Evolutionary conservation across 495 filamentous ascomycete genomes (phyloP).

Genomic region (Pyronema domesticum): DNA sequence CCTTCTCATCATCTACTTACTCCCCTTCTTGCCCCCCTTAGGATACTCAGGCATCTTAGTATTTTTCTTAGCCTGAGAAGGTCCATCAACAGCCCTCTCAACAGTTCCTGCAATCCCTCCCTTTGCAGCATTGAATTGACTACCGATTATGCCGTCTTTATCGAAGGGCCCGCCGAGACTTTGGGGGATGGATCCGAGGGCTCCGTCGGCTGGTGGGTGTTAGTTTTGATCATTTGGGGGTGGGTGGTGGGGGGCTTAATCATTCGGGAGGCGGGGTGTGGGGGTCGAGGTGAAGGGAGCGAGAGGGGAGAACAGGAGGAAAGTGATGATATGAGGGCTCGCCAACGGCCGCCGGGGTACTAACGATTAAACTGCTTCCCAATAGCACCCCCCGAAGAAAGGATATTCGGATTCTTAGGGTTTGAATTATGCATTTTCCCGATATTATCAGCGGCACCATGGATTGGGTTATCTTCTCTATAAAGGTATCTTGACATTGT

Average conservation of each 20-base stretch:
- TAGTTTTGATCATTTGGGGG: background rate
- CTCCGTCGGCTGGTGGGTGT: slow-evolving; percentile 30
- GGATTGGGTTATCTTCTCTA: slow-evolving; percentile 12
- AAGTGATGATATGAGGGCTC: no score
- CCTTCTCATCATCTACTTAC: no score
- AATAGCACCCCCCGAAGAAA: slow-evolving; percentile 20
- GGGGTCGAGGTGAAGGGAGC: background rate
- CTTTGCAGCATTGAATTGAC: slow-evolving; percentile 32
- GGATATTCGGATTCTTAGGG: slow-evolving; percentile 14
- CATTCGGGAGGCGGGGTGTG: background rate
- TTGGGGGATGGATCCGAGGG: slow-evolving; percentile 34
- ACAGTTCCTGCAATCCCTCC: slow-evolving; percentile 32
- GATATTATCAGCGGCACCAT: slow-evolving; percentile 13
- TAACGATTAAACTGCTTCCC: slow-evolving; percentile 22
- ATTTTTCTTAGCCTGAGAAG: slow-evolving; percentile 12
- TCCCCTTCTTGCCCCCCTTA: background rate
- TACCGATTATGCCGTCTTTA: slow-evolving; percentile 32
- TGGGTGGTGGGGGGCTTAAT: background rate
- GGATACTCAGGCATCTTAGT: background rate
- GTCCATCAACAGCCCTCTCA: slow-evolving; percentile 23
- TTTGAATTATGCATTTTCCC: slow-evolving; percentile 6
- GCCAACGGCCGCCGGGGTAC: no score
- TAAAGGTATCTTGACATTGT: slow-evolving; percentile 17
- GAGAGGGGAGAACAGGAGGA: background rate
- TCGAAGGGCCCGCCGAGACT: slow-evolving; percentile 37